phyloP scores from a whole-genome alignment of 116 monocot genomes.

The Dioscorea cayenensis region DNA sequence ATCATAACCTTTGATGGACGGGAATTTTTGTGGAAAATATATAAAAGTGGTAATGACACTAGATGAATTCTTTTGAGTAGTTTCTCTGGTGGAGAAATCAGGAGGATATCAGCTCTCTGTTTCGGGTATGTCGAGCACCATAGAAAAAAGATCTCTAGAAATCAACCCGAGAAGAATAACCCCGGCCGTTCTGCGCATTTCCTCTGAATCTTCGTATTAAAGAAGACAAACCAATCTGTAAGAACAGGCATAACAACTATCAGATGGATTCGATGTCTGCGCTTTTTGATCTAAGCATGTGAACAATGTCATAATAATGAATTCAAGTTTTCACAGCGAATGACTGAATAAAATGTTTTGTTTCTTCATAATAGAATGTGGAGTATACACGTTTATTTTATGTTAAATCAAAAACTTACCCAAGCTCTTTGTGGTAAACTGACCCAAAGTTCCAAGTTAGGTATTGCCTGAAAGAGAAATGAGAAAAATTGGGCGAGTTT shows the following conservation, averaged over 20 bases:
- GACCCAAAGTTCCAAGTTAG: slow-evolving; percentile 77
- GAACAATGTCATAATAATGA: too few species aligned
- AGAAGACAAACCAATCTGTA: neutral
- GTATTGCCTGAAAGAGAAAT: slow-evolving; percentile 57
- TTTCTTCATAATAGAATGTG: neutral
- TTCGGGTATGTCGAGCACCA: neutral
- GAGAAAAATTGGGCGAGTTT: neutral
- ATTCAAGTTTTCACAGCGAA: too few species aligned
- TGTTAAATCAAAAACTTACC: slow-evolving; percentile 25
- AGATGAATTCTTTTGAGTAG: too few species aligned
- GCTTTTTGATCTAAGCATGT: too few species aligned
- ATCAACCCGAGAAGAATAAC: slow-evolving; percentile 33
- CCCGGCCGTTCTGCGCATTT: slow-evolving; percentile 9
- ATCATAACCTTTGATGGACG: too few species aligned
- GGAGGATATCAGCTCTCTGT: too few species aligned
- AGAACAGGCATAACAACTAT: too few species aligned
- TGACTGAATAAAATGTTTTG: too few species aligned
- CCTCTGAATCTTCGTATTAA: slow-evolving; percentile 34
- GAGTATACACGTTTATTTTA: neutral
- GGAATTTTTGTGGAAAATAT: too few species aligned
- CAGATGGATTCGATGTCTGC: too few species aligned
- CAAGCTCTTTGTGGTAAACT: slow-evolving; percentile 53
- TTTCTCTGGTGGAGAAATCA: too few species aligned
- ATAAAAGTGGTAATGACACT: too few species aligned
- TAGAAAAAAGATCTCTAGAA: neutral